phyloP scores from a whole-genome alignment of 495 filamentous ascomycete genomes.

The Friedmanniomyces simplex region DNA sequence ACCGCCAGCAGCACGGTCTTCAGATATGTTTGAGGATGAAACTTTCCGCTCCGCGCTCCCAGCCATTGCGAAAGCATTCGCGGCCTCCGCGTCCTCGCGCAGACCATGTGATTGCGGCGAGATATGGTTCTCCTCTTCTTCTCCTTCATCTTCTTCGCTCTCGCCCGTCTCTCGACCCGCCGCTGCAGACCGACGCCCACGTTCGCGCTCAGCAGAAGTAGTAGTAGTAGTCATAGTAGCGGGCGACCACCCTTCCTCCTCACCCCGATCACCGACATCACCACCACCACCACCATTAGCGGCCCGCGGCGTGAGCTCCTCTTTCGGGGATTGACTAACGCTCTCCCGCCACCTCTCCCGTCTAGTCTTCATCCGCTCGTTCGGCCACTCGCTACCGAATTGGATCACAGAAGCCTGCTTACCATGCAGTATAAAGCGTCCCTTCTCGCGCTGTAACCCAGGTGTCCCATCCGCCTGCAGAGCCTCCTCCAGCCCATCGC shows the following conservation, averaged over 20 bases:
- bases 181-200: not conserved
- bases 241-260: not conserved
- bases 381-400: slow-evolving; percentile 84
- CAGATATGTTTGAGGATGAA: no score
- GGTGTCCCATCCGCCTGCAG: slow-evolving; percentile 42
- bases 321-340: not conserved
- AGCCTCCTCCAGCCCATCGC: not conserved
- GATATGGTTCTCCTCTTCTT: not conserved
- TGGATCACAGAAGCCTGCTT: slow-evolving; percentile 96
- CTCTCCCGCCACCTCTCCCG: slow-evolving; percentile 10
- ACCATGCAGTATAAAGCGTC: slow-evolving; percentile 90
- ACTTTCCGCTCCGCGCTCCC: not conserved
- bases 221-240: not conserved
- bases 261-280: no score
- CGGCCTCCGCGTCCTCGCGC: slow-evolving; percentile 5
- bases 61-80: slow-evolving; percentile 7
- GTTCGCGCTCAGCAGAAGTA: not conserved
- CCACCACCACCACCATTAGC: not conserved
- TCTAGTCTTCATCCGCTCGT: slow-evolving; percentile 21
- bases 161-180: not conserved
- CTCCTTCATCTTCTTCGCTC: not conserved
- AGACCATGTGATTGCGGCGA: not conserved
- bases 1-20: no score
- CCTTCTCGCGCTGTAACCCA: slow-evolving; percentile 62
- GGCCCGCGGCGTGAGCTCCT: not conserved